These are phyloP conservation scores for Brassica nigra DNA, from an alignment of 345 rosid genomes.

Conservation along the genomic window DNA sequence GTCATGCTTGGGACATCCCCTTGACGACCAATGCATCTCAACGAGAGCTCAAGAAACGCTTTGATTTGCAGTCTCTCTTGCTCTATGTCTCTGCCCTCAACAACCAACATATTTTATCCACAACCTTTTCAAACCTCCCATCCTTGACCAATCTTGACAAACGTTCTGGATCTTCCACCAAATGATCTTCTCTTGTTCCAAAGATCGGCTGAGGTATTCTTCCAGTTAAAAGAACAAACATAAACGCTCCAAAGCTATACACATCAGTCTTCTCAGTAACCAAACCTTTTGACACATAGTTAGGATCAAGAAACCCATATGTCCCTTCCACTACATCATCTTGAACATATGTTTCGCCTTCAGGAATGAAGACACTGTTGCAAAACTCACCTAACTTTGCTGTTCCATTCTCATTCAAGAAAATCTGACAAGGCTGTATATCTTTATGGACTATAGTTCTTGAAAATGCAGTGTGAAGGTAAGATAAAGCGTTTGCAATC, in stretches of 20 bases:
- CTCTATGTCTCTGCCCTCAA: neutral
- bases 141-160: conserved; percentile 12
- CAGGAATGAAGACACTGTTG: conserved; percentile 7
- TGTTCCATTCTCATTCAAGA: conserved; percentile 24
- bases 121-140: conserved; percentile 9
- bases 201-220: neutral
- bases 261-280: conserved; percentile 20
- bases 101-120: conserved; percentile 14
- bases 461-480: conserved; percentile 27
- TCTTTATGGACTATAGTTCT: conserved; percentile 21
- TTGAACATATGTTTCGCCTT: conserved; percentile 18
- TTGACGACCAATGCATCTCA: conserved; percentile 20
- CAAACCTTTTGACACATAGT: neutral
- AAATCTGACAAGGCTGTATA: conserved; percentile 17
- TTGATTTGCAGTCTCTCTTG: neutral
- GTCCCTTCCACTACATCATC: conserved; percentile 18
- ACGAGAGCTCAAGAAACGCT: conserved; percentile 7
- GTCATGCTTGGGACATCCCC: conserved; percentile 20
- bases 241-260: conserved; percentile 21
- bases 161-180: conserved; percentile 7
- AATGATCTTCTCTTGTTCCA: neutral
- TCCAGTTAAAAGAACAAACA: conserved; percentile 27
- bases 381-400: conserved; percentile 19
- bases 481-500: conserved; percentile 23
- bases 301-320: conserved; percentile 6